Evolutionary conservation across 495 filamentous ascomycete genomes (phyloP).

Genomic region (Tuber calosporum): DNA sequence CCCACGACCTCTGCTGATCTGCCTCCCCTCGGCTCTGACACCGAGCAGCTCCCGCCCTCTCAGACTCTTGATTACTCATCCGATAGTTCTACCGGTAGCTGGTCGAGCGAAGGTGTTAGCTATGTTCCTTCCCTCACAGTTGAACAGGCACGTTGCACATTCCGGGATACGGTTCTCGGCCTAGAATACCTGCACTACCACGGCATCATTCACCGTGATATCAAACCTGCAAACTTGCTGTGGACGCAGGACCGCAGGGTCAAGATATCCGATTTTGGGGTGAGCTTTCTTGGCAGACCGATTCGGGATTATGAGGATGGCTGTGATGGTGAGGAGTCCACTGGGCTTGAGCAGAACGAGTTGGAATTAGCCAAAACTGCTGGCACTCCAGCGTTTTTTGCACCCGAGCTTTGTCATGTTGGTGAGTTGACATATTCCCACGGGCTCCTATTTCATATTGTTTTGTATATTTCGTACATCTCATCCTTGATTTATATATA

Average conservation of each 20-base stretch:
- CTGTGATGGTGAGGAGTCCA: constrained; percentile 66
- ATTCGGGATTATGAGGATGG: constrained; percentile 68
- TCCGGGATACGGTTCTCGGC: constrained; percentile 87
- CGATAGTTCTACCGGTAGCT: constrained; percentile 21
- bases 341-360: constrained; percentile 57
- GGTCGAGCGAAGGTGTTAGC: constrained; percentile 70
- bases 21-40: constrained; percentile 40
- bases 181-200: constrained; percentile 95
- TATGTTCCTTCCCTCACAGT: constrained; percentile 89
- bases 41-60: constrained; percentile 42
- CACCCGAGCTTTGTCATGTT: constrained; percentile 89
- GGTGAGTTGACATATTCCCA: constrained; percentile 29
- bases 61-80: constrained; percentile 51
- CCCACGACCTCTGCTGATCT: constrained; percentile 31
- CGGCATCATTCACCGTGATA: constrained; percentile 94
- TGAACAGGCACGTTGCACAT: constrained; percentile 72
- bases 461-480: constrained; percentile 4
- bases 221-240: constrained; percentile 96
- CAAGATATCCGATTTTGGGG: constrained; percentile 99
- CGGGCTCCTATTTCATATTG: neutral
- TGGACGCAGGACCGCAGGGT: constrained; percentile 76
- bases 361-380: constrained; percentile 95
- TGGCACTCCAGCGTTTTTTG: constrained; percentile 95
- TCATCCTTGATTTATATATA: constrained; percentile 23
- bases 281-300: constrained; percentile 87